phyloP scores from a whole-genome alignment of 345 rosid species.

The Acer yangbiense region DNA sequence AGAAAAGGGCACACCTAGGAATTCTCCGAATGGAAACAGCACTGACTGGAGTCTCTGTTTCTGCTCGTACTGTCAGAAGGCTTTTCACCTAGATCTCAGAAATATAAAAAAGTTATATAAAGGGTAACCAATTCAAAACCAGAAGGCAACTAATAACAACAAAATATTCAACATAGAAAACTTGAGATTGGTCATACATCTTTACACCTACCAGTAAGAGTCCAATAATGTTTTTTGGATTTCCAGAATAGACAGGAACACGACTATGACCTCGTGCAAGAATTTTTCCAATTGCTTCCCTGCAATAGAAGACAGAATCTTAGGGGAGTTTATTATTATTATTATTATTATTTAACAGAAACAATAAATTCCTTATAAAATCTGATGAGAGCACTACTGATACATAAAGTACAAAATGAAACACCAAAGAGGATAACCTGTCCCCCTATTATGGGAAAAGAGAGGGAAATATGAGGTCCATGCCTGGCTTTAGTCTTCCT shows the following conservation, averaged over 20 bases:
- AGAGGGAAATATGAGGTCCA: neutral
- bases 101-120: neutral
- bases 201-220: constrained; percentile 63
- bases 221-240: constrained; percentile 71
- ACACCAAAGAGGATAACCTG: constrained; percentile 4
- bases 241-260: constrained; percentile 75
- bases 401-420: constrained; percentile 9
- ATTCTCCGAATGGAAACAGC: constrained; percentile 80
- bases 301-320: constrained; percentile 31
- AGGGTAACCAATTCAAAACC: constrained; percentile 13
- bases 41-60: constrained; percentile 77
- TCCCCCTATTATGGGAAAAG: neutral
- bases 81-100: constrained; percentile 59
- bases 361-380: neutral
- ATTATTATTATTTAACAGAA: neutral
- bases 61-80: constrained; percentile 78
- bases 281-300: constrained; percentile 87
- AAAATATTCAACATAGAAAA: constrained; percentile 10
- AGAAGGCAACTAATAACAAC: constrained; percentile 12
- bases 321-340: neutral
- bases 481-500: neutral
- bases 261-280: constrained; percentile 81
- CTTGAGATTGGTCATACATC: constrained; percentile 16
- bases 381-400: neutral
- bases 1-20: constrained; percentile 51